These are phyloP conservation scores for Brasenia schreberi DNA, from an alignment of 164 flowering plant genomes.

Conservation along the genomic window DNA sequence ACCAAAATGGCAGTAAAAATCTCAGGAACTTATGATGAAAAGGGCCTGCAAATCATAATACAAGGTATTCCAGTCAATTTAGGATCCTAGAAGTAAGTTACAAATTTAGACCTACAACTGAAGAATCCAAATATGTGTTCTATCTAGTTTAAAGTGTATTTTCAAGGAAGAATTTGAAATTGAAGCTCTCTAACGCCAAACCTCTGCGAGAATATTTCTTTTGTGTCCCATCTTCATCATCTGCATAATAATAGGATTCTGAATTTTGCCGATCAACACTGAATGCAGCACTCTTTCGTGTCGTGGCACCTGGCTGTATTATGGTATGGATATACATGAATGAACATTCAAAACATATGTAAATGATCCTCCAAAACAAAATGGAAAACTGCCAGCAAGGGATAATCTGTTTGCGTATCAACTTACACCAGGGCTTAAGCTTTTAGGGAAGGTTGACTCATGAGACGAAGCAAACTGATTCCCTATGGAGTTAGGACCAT, in stretches of 20 bases:
- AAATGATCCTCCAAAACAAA: not conserved
- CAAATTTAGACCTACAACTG: too few relatives aligned
- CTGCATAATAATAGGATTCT: slow-evolving; percentile 82
- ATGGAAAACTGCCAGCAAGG: not conserved
- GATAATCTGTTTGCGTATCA: not conserved
- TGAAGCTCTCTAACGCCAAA: slow-evolving; percentile 12
- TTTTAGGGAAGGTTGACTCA: slow-evolving; percentile 36
- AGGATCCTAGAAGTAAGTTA: not conserved
- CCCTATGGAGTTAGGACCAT: slow-evolving; percentile 40
- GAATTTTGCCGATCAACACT: slow-evolving; percentile 74
- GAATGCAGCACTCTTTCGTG: slow-evolving; percentile 45
- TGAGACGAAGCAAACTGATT: slow-evolving; percentile 20
- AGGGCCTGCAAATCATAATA: slow-evolving; percentile 43
- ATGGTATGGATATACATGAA: not conserved
- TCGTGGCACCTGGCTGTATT: slow-evolving; percentile 76
- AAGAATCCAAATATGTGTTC: too few relatives aligned
- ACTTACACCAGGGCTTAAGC: slow-evolving; percentile 75
- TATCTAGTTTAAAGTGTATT: too few relatives aligned
- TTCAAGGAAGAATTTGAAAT: not conserved
- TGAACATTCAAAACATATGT: not conserved
- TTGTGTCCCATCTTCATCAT: slow-evolving; percentile 83
- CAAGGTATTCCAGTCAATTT: not conserved
- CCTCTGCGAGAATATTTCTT: slow-evolving; percentile 83
- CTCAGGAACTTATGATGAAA: slow-evolving; percentile 76
- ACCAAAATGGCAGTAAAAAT: slow-evolving; percentile 91